These are phyloP conservation scores for Fusarium euwallaceae DNA, from an alignment of 2,329 filamentous ascomycete species.

Conservation along the genomic window DNA sequence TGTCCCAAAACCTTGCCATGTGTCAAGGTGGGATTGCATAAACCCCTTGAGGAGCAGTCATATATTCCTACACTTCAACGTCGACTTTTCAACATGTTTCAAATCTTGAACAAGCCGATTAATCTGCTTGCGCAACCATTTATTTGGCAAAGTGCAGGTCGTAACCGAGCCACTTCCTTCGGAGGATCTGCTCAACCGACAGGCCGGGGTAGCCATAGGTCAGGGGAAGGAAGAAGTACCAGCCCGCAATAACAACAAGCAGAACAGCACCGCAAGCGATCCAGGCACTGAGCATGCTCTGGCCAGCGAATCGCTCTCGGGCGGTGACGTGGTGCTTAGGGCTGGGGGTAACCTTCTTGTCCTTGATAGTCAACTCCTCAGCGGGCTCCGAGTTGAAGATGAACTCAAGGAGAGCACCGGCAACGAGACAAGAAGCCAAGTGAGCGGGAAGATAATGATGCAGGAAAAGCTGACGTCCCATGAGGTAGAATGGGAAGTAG, in stretches of 20 bases:
- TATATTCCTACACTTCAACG: conserved; percentile 1
- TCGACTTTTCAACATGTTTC: background rate
- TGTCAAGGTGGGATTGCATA: conserved; percentile 5
- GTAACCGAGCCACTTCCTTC: conserved; percentile 96
- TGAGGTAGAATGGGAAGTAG: conserved; percentile 97
- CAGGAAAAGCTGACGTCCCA: conserved; percentile 97
- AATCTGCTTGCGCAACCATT: conserved; percentile 33
- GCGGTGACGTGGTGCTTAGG: conserved; percentile 78
- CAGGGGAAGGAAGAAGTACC: conserved; percentile 93
- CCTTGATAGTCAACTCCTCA: conserved; percentile 65
- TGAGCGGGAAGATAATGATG: conserved; percentile 98
- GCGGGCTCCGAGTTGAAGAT: conserved; percentile 91
- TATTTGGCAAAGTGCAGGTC: conserved; percentile 99
- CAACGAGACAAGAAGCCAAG: conserved; percentile 88
- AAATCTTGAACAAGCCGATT: background rate
- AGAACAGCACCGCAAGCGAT: conserved; percentile 80
- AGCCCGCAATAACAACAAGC: conserved; percentile 77
- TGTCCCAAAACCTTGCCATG: conserved; percentile 13
- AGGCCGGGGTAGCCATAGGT: conserved; percentile 96
- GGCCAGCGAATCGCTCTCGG: conserved; percentile 82
- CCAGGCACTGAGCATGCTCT: conserved; percentile 85
- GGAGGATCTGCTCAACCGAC: conserved; percentile 79
- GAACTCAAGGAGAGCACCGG: conserved; percentile 93
- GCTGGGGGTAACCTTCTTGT: conserved; percentile 60
- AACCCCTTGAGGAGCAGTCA: background rate